Evolutionary conservation across 257 asterid species (phyloP).

Genomic region (Capsicum rhomboideum): DNA sequence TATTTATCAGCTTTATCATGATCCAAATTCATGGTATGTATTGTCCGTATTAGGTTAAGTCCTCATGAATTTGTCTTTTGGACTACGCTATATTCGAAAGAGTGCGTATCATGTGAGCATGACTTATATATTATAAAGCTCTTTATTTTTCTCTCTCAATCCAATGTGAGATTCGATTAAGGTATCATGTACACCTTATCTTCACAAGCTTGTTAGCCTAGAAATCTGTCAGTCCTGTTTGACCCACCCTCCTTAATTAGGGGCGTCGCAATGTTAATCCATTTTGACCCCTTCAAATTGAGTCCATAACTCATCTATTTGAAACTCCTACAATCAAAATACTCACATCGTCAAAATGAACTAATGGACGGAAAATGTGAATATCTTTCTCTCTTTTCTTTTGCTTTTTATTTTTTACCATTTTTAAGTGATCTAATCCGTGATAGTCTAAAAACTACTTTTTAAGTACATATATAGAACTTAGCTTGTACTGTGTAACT

Average conservation of each 20-base stretch:
- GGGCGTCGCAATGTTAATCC: too few relatives aligned
- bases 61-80: neutral
- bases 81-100: neutral
- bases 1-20: too few relatives aligned
- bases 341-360: too few relatives aligned
- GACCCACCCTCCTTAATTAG: too few relatives aligned
- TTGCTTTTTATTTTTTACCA: neutral
- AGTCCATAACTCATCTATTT: too few relatives aligned
- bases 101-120: neutral
- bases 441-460: neutral
- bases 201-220: too few relatives aligned
- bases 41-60: too few relatives aligned
- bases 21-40: too few relatives aligned
- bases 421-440: neutral
- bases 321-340: too few relatives aligned
- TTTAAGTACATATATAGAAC: neutral
- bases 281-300: too few relatives aligned
- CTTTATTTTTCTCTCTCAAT: neutral
- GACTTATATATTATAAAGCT: neutral
- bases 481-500: neutral
- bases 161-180: too few relatives aligned
- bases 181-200: neutral
- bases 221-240: too few relatives aligned
- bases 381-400: neutral
- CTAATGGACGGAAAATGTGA: neutral